Conservation (phyloP, 2,329 filamentous ascomycete genomes). For the Parasarocladium wereldwijsianum region DNA sequence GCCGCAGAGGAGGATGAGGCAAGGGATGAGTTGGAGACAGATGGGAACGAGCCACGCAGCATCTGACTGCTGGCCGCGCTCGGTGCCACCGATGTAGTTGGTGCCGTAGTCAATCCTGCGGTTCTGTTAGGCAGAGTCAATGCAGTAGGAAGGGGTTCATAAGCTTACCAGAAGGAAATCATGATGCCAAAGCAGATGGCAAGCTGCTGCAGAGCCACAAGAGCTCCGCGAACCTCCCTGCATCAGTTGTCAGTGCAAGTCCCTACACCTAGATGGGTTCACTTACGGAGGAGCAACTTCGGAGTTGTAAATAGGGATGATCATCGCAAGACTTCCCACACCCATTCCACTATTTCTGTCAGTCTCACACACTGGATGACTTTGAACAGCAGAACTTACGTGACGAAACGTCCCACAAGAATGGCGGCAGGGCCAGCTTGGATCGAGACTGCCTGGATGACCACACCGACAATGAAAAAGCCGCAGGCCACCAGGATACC, state of each 20-base stretch:
- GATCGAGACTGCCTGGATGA: slow-evolving; percentile 51
- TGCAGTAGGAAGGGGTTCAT: slow-evolving; percentile 13
- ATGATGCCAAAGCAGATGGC: slow-evolving; percentile 49
- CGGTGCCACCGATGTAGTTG: slow-evolving; percentile 48
- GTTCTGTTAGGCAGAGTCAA: background rate
- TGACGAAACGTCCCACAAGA: slow-evolving; percentile 57
- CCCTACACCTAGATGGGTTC: background rate
- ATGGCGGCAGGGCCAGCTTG: slow-evolving; percentile 42
- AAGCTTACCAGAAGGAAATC: slow-evolving; percentile 50
- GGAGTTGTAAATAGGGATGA: slow-evolving; percentile 41
- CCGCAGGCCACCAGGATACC: slow-evolving; percentile 49
- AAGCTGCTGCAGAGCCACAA: slow-evolving; percentile 33
- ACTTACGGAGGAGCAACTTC: slow-evolving; percentile 27
- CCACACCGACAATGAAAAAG: slow-evolving; percentile 56
- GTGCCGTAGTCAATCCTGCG: slow-evolving; percentile 35
- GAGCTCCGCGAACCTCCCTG: slow-evolving; percentile 24
- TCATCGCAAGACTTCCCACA: slow-evolving; percentile 54
- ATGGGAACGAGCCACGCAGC: slow-evolving; percentile 63
- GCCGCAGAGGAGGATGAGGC: slow-evolving; percentile 48
- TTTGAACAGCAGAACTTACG: slow-evolving; percentile 19
- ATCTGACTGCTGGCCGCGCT: slow-evolving; percentile 36
- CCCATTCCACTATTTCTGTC: slow-evolving; percentile 37
- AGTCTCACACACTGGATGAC: background rate
- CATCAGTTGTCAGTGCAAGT: background rate
- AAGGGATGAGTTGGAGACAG: slow-evolving; percentile 55